Base-by-base conservation (phyloP, 164 flowering plant genomes). In the Platanus orientalis region DNA sequence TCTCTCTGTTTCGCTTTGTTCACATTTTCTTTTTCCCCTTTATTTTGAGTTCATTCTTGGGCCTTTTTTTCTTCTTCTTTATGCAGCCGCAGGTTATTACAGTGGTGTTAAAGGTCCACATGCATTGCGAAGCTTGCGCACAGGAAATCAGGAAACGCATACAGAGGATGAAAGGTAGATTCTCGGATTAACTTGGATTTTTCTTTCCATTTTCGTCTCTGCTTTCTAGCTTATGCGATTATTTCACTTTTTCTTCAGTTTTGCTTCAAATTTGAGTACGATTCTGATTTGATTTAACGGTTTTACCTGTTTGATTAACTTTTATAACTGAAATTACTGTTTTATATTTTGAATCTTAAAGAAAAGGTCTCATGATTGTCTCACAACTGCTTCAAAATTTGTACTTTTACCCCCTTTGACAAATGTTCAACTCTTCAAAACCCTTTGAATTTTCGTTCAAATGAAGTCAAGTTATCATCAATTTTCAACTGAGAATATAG, bases 101-200 rank as follows among this genome's bases (percentile, higher is more conserved):
- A 2, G 93, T 80, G 58, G 87, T 86, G 20, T 73, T 89, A 19
- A 84, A 69, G 54, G 89, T 88, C 16, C 83, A 83, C 82, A 89
- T 92, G 96, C 98, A 92, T 68, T 92, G 98, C 58, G 96, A 88
- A 30, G 91, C 85, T 25, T 92, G 98, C 60, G 83, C 95, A 9
- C 79, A 79, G 44, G 90, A 80, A 73, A 81, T 89, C 73, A 79
- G 80, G 69, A 92, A 78, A 72, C 78, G 89, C 14, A 92, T 92
- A 6, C 70, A 27, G 62, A 81, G 81, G 69, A 92, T 92, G 87
- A 85, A 89, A 86, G 96, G 98, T 86, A 34, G 7, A 48, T 16
- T 14, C 1, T 32, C 52, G 44, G 14, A 16, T 19, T 9, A 25
- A 0, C 27, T 44, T 23, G 7, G 63, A 14, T 6, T 27, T 13